A percentile compares a stretch with the other conserved stretches of the same genome.
phyloP scores from a whole-genome alignment of 2,329 filamentous ascomycete species.

The Ophiostoma pallidulum region DNA sequence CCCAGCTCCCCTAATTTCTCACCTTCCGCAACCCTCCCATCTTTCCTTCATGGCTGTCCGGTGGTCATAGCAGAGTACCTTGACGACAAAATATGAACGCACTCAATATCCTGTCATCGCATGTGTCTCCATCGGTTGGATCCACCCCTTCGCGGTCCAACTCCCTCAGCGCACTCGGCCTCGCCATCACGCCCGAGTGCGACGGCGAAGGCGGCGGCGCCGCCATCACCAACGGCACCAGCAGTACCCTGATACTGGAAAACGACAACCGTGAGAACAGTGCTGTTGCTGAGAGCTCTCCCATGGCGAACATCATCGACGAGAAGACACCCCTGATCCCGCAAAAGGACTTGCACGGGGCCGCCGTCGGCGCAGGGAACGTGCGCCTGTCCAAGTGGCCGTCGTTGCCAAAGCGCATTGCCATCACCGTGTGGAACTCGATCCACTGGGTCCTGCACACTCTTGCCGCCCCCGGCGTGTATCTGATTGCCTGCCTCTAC shows the following conservation, averaged over 20 bases:
- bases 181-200: slow-evolving; percentile 35
- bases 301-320: slow-evolving; percentile 26
- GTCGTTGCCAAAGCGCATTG: slow-evolving; percentile 57
- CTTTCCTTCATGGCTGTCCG: slow-evolving; percentile 44
- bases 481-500: slow-evolving; percentile 74
- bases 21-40: background rate
- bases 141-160: slow-evolving; percentile 50
- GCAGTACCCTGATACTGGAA: background rate
- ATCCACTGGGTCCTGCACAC: slow-evolving; percentile 71
- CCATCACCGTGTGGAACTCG: slow-evolving; percentile 62
- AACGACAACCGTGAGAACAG: slow-evolving; percentile 7
- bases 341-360: slow-evolving; percentile 18
- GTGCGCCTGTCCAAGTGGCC: slow-evolving; percentile 41
- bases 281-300: background rate
- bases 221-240: slow-evolving; percentile 23
- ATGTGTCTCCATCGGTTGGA: slow-evolving; percentile 57
- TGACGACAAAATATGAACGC: slow-evolving; percentile 74
- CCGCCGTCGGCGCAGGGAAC: slow-evolving; percentile 2
- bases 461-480: slow-evolving; percentile 69
- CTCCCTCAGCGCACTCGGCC: slow-evolving; percentile 45
- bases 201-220: slow-evolving; percentile 28
- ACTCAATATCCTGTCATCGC: slow-evolving; percentile 83
- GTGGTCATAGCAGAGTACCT: slow-evolving; percentile 21
- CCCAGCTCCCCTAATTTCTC: too few species aligned
- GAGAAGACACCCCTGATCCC: slow-evolving; percentile 63